Evolutionary conservation across 495 filamentous ascomycete species (phyloP), one percentile per base, ranked within the genome.

Genomic region (Tuber borchii): DNA sequence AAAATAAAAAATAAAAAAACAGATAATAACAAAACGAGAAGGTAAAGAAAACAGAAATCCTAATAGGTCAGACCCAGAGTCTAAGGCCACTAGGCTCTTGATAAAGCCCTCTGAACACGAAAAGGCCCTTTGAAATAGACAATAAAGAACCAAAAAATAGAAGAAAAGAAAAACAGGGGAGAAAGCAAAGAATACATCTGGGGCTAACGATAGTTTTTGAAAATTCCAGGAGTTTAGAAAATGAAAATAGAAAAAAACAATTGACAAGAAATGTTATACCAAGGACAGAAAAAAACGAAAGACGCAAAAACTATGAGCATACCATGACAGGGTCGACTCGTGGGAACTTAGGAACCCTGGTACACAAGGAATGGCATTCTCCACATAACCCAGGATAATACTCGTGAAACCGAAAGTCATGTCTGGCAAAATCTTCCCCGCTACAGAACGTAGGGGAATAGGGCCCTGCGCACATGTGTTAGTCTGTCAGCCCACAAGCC

Each of bases 381-480:
- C 34, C 26, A 72, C 16, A n/a, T 72, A 72, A 31, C 14, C 74
- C 31, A 34, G n/a, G 56, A 70, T 37, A 73, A 26, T 70, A n/a
- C n/a, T 37, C 72, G 45, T 31, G 20, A 65, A 65, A 31, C 51
- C 22, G n/a, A 65, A 14, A 65, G 56, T 16, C 56, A 65, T 65
- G 26, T 34, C 26, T 65, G 4, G 56, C 56, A 65, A 65, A 65
- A 65, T 17, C 26, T 34, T 17, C 56, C 56, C 56, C 26, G 14
- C 77, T 79, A 85, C 65, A 84, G 75, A 34, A 90, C 84, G 76
- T 89, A 90, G 6, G 89, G 89, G 73, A 88, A 86, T 26, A 90
- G 75, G 43, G 89, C 85, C 65, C 89, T 90, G 39, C 76, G 65
- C 37, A 79, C 71, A 4, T 77, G 61, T 69, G 77, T 88, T 78